Evolutionary conservation across 306 rosid genomes (phyloP), one percentile per base, ranked within the genome.

Genomic region (Acacia confusa): DNA sequence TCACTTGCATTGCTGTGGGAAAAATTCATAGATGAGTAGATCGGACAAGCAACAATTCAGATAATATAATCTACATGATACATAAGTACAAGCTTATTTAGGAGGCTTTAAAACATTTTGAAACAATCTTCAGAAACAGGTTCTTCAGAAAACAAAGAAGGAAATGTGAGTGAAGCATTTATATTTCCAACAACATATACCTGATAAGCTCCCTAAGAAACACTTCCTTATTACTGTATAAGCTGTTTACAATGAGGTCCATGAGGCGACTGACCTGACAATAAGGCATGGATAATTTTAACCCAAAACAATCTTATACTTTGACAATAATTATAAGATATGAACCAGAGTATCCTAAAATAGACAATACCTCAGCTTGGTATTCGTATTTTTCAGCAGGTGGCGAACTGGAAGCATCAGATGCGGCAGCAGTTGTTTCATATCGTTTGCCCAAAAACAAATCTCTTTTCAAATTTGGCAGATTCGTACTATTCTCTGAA

Each of bases 181-280:
- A 63, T 27, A 66, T 48, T 30, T 47, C 40, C 7, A 61, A 30
- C 22, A 61, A 75, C 61, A 41, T 19, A 69, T 82, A 94, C 99
- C 99, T 96, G 67, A 96, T 86, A 88, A 96, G 98, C 85, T 96
- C 99, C 83, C 99, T 84, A 58, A 96, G 94, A 85, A 96, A 96
- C 47, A 96, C 98, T 72, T 96, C 99, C 86, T 96, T 96, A 89
- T 96, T 92, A 82, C 98, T 96, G 80, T 93, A 96, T 85, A 92
- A 91, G 88, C 99, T 96, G 86, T 96, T 91, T 45, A 96, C 98
- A 84, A 96, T 96, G 85, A 96, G 99, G 82, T 96, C 98, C 98
- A 96, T 92, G 82, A 96, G 97, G 52, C 99, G 92, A 86, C 97
- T 93, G 75, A 93, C 98, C 98, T 93, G 97, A 57, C 61, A 82